These are phyloP conservation scores for Retiboletus flavoniger DNA, from an alignment of 1,284 basidiomycete genomes.

Conservation along the genomic window DNA sequence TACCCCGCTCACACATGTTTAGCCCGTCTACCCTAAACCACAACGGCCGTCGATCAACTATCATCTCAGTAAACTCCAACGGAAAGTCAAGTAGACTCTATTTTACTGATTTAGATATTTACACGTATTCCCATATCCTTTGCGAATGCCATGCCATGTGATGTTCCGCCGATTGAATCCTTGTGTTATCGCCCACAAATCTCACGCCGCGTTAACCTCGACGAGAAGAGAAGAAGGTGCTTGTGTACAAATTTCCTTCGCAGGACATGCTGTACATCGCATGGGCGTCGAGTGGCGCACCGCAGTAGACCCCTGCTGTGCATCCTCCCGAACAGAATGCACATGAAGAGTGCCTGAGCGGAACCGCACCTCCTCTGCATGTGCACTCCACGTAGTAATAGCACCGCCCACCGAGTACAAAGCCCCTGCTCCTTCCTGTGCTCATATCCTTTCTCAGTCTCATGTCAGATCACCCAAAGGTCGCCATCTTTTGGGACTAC, in stretches of 20 bases:
- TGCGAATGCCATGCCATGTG: conserved; percentile 20
- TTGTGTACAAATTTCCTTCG: conserved; percentile 4
- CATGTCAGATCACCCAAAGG: conserved; percentile 39
- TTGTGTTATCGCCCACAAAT: neutral
- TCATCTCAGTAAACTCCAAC: conserved; percentile 75
- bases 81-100: conserved; percentile 59
- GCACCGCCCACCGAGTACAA: conserved; percentile 22
- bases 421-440: conserved; percentile 3
- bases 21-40: conserved; percentile 64
- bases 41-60: conserved; percentile 81
- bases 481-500: conserved; percentile 65
- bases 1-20: conserved; percentile 7
- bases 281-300: conserved; percentile 23
- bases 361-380: conserved; percentile 16
- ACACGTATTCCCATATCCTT: conserved; percentile 13
- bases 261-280: conserved; percentile 18
- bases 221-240: neutral
- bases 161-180: conserved; percentile 15
- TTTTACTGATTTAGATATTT: conserved; percentile 23
- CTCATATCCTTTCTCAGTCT: conserved; percentile 12
- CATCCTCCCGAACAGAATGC: neutral
- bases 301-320: conserved; percentile 16
- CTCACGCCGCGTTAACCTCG: neutral
- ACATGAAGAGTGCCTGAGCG: conserved; percentile 14
- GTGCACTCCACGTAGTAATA: conserved; percentile 11